Evolutionary conservation across 2,329 filamentous ascomycete species (phyloP).

Genomic region (Cladophialophora psammophila): DNA sequence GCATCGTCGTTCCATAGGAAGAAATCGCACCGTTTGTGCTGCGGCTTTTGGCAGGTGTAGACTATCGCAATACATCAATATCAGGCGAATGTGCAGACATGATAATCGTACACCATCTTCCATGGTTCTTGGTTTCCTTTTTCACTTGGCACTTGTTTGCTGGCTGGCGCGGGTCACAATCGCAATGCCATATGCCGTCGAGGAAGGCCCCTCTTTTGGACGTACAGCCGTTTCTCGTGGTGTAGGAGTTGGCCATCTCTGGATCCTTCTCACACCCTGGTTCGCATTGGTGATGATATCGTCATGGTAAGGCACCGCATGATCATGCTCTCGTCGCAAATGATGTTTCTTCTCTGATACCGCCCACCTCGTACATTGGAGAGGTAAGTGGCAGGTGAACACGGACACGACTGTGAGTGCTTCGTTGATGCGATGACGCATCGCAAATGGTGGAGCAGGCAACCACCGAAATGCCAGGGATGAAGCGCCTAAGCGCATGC

Average conservation of each 20-base stretch:
- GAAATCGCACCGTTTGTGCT: constrained; percentile 61
- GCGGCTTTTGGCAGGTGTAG: constrained; percentile 64
- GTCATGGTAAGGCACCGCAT: neutral
- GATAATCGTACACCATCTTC: constrained; percentile 57
- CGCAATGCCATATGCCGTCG: constrained; percentile 60
- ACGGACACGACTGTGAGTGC: too few relatives aligned
- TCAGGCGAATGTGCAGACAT: neutral
- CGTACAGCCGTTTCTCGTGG: constrained; percentile 38
- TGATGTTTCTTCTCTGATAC: neutral
- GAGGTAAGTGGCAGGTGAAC: neutral
- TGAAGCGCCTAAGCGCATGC: neutral
- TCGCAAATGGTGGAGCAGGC: neutral
- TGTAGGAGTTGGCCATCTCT: constrained; percentile 32
- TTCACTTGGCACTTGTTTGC: constrained; percentile 64
- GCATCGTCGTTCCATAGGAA: constrained; percentile 69
- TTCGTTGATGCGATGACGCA: constrained; percentile 35
- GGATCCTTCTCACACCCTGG: neutral
- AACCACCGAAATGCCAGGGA: neutral
- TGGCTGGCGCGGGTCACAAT: constrained; percentile 62
- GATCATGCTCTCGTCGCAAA: neutral
- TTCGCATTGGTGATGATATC: neutral
- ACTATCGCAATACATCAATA: constrained; percentile 46
- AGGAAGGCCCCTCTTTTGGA: constrained; percentile 49
- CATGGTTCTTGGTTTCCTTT: constrained; percentile 64
- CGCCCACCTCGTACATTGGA: too few relatives aligned